Conservation (phyloP, 805 yeast genomes). For the Candida mattraensis region DNA sequence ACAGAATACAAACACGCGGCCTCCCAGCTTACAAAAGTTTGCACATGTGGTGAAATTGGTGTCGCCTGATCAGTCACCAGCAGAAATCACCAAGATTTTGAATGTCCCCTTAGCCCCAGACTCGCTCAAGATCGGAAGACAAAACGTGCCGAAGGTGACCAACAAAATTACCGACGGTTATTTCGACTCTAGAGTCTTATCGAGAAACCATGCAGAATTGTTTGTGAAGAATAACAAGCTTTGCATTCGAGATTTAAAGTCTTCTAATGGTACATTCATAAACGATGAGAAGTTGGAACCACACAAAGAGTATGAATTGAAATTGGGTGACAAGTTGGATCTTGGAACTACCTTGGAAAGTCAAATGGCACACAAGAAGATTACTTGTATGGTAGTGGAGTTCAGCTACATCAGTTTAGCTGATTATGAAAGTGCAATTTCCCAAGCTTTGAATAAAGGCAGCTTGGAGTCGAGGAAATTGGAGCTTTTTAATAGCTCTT, state of each 20-base stretch:
- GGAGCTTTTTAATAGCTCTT: slow-evolving; percentile 34
- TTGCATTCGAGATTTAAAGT: slow-evolving; percentile 80
- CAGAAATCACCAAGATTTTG: slow-evolving; percentile 63
- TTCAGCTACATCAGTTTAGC: slow-evolving; percentile 55
- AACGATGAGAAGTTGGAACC: slow-evolving; percentile 69
- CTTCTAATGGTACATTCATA: slow-evolving; percentile 93
- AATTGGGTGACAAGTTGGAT: slow-evolving; percentile 85
- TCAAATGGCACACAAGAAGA: slow-evolving; percentile 74
- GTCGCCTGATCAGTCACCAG: slow-evolving; percentile 78
- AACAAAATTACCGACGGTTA: slow-evolving; percentile 79
- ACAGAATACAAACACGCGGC: slow-evolving; percentile 9
- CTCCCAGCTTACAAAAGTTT: slow-evolving; percentile 32
- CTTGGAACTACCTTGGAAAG: slow-evolving; percentile 86
- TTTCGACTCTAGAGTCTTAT: slow-evolving; percentile 89
- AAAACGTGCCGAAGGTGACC: slow-evolving; percentile 62
- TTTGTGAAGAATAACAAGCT: slow-evolving; percentile 64
- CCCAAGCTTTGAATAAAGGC: slow-evolving; percentile 27
- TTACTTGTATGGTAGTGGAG: slow-evolving; percentile 78
- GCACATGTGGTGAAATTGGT: slow-evolving; percentile 67
- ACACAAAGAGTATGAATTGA: slow-evolving; percentile 63
- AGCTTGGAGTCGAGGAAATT: slow-evolving; percentile 27
- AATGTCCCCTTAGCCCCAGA: slow-evolving; percentile 82
- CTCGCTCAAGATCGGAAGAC: slow-evolving; percentile 85
- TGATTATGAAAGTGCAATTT: slow-evolving; percentile 27
- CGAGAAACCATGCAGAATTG: slow-evolving; percentile 91